phyloP scores from a whole-genome alignment of 208 protist genomes.

The Leishmania braziliensis region DNA sequence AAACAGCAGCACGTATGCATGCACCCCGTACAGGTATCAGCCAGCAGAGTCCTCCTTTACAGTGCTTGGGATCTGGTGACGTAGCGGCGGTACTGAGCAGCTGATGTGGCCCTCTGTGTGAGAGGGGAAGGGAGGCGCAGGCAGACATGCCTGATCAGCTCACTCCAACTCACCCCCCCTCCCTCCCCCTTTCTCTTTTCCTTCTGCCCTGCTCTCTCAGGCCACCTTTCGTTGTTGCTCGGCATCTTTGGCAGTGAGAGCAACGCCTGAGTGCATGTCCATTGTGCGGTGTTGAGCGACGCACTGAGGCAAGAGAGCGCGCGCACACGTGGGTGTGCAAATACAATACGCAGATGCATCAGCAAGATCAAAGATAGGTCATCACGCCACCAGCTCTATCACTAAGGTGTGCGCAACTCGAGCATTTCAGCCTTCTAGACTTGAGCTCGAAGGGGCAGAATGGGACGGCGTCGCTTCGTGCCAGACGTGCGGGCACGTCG shows the following conservation, averaged over 20 bases:
- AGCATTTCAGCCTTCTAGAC: not conserved
- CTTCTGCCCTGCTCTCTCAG: not conserved
- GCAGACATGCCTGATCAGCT: not conserved
- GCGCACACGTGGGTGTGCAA: not conserved
- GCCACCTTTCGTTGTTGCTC: not conserved
- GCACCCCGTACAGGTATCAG: not conserved
- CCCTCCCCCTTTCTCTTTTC: not conserved
- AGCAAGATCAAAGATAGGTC: not conserved
- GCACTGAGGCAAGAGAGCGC: not conserved
- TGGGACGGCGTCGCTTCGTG: conserved; percentile 8
- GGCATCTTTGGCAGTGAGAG: not conserved
- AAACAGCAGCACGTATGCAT: not conserved
- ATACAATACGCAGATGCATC: not conserved
- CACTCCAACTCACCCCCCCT: not conserved
- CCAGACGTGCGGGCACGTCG: not conserved
- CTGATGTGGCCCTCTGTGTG: not conserved
- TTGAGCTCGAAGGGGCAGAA: conserved; percentile 25
- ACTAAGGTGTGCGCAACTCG: not conserved
- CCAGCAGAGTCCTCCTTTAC: not conserved
- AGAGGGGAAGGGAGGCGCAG: not conserved
- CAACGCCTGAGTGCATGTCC: not conserved
- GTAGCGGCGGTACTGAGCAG: not conserved
- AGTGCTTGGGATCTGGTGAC: not conserved
- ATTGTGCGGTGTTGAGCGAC: not conserved
- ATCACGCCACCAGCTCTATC: not conserved